Conservation (phyloP, 352 stramenopile species). For the Thalassiosira livingstoniorum region DNA sequence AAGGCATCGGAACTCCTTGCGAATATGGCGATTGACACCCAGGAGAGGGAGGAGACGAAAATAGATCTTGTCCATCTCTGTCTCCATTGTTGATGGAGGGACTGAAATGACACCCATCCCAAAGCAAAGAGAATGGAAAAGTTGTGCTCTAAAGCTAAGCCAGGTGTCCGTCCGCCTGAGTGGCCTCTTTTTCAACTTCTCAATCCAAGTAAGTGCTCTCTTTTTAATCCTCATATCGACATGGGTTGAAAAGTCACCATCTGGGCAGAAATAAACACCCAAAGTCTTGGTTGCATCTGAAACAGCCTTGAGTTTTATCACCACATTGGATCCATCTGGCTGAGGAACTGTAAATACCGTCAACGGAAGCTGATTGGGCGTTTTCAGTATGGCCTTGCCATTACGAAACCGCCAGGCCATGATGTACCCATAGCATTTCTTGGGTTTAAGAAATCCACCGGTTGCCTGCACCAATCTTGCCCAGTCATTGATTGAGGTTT, state of each 20-base stretch:
- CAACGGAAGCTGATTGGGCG: too few species aligned
- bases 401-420: background rate
- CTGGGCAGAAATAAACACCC: background rate
- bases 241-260: background rate
- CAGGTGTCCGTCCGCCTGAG: background rate
- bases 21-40: slow-evolving; percentile 1
- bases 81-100: background rate
- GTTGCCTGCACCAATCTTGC: background rate
- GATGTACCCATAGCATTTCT: slow-evolving; percentile 30
- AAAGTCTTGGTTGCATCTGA: background rate
- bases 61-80: background rate
- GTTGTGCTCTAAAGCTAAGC: slow-evolving; percentile 3
- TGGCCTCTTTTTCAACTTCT: background rate
- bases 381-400: background rate
- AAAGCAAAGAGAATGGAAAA: slow-evolving; percentile 9
- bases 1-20: background rate
- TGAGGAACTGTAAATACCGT: background rate
- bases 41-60: slow-evolving; percentile 4
- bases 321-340: background rate
- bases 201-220: slow-evolving; percentile 2
- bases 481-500: slow-evolving; percentile 1
- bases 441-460: slow-evolving; percentile 11
- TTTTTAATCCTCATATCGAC: slow-evolving; percentile 10
- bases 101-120: background rate
- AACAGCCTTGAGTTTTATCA: background rate